Evolutionary conservation across 2,329 filamentous ascomycete species (phyloP), one percentile per base, ranked within the genome.

Genomic region (Penicillium olsonii): DNA sequence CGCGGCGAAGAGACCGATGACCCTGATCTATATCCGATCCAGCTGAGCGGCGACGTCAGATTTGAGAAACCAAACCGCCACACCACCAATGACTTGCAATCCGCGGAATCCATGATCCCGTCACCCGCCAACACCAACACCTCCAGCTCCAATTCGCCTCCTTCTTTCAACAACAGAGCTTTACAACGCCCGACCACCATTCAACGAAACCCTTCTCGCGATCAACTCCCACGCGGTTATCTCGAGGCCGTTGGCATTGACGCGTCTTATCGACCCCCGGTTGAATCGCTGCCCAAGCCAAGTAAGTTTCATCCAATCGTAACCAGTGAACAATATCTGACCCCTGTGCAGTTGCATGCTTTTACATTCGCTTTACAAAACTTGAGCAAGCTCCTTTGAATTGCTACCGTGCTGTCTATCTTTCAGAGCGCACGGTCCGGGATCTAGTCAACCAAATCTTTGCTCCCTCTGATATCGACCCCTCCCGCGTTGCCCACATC

Each of bases 191-290:
- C 69, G 3, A 60, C 66, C 10, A 68, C 67, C 26, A 54, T 74
- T 5, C 64, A 64, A 38, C 66, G 62, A 34, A 41, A 65, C 11
- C 34, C 53, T 6, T 48, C 55, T 5, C 55, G 50, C 15, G 60
- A 63, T 19, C 45, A 56, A 19, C 43, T 82, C 19, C 75, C 91
- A 22, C 87, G 84, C 52, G 87, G 88, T 5, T 96, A 88, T 85
- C 94, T 97, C 55, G 91, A 96, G 67, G 90, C 91, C 1, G 74
- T 96, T 7, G 94, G 90, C 26, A 90, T 97, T n/a, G 94, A 97
- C 67, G 77, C 85, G 14, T 82, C 81, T 2, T 99, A 97, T 67
- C 84, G 87, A 50, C 87, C 94, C 37, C 92, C 92, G 0, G 74
- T 80, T 1, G 89, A 95, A 62, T 83, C 81, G 49, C 75, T 79